Base-by-base conservation (phyloP, 148 eudicot species). In the Rhododendron griersonianum region DNA sequence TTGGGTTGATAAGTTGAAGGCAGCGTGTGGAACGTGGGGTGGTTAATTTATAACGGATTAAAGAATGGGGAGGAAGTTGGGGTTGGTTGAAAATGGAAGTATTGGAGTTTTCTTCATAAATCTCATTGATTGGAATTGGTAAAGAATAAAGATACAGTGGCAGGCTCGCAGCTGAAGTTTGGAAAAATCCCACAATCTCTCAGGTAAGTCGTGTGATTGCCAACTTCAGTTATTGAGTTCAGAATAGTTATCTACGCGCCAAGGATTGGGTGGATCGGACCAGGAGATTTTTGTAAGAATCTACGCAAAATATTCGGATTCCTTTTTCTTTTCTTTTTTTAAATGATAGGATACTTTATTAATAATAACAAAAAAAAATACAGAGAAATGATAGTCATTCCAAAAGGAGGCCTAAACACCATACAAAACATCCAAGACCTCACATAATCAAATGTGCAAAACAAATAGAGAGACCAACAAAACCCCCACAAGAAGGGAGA, bases 31-130 rank as follows among this genome's bases (percentile, higher is more conserved):
- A 35, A 37, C 83, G 71, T 19, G 48, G 63, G 71, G 8, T 33
- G 28, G 23, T 18, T 19, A 16, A 16, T 16, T 15, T 21, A 23
- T 65, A 2, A 28, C 19, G 39, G 37, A 2, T 48, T 45, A 45
- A 25, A 45, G 57, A 48, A 25, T 15, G 35, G 28, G 28, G 2
- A 16, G 1, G 13, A 21, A 11, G 18, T 16, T 81, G n/a, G 59
- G 83, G 69, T 53, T 81, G 73, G 10, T 11, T 82, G 84, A 13
- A 61, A 13, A 25, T 13, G 0, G 28, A 13, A 2, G 65, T 33
- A 11, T 82, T 82, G 84, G 84, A 61, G 48, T 61, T 82, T 82
- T 61, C 50, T 82, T 57, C 84, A 37, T 82, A 6, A 61, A 61
- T 82, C 23, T 37, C 19, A 16, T 82, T 61, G 50, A 82, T 82